A percentile compares a stretch with the other conserved stretches of the same genome.
These are phyloP conservation scores for Pichia sp. DNA, from an alignment of 1,139 yeast species.

Conservation along the genomic window DNA sequence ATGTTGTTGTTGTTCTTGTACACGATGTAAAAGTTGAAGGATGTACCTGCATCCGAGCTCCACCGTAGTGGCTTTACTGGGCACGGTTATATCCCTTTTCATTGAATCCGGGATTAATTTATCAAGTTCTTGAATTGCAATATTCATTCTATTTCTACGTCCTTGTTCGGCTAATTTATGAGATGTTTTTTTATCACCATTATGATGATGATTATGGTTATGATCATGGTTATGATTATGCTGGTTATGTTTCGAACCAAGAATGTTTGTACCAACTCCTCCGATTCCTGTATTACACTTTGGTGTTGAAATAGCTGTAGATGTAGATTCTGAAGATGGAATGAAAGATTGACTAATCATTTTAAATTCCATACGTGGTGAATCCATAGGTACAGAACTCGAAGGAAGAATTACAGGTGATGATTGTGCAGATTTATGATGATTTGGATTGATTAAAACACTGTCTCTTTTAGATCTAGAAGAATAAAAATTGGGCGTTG, in stretches of 20 bases:
- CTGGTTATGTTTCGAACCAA: neutral
- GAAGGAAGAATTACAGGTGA: constrained; percentile 33
- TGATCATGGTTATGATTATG: constrained; percentile 2
- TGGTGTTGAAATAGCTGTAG: neutral
- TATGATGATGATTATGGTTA: constrained; percentile 16
- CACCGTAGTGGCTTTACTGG: constrained; percentile 90
- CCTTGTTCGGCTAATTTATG: constrained; percentile 97
- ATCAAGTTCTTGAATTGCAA: constrained; percentile 73
- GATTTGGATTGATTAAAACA: constrained; percentile 30
- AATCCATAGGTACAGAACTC: constrained; percentile 3
- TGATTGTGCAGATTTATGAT: constrained; percentile 36
- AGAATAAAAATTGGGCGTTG: constrained; percentile 4
- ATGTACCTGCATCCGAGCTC: constrained; percentile 79
- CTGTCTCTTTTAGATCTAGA: constrained; percentile 17
- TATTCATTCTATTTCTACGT: constrained; percentile 83
- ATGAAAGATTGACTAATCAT: neutral
- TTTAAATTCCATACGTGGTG: constrained; percentile 6
- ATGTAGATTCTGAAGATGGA: neutral
- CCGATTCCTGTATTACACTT: neutral
- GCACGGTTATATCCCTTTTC: constrained; percentile 55
- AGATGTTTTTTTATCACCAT: constrained; percentile 55
- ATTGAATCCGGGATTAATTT: constrained; percentile 58
- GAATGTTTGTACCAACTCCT: constrained; percentile 8
- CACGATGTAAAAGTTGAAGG: constrained; percentile 42
- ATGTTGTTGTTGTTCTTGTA: constrained; percentile 11